Evolutionary conservation across 2,329 filamentous ascomycete genomes (phyloP), one percentile per base, ranked within the genome.

Genomic region (Nemania sp.): DNA sequence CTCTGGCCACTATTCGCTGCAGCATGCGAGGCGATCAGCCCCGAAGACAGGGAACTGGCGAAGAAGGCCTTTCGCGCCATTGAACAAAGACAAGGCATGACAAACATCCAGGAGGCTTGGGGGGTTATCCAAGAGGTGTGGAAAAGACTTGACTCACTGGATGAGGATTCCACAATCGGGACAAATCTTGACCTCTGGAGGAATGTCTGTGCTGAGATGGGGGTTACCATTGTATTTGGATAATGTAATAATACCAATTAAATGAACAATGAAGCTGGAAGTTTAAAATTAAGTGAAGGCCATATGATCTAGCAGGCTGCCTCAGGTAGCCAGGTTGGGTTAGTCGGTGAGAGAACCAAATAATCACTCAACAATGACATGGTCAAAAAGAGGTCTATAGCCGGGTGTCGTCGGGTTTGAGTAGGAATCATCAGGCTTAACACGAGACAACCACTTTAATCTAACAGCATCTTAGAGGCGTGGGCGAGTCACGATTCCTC

Each of bases 1-100:
- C 81, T 91, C 1, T 90, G 88, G 87, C 89, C 89, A 0, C 79
- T 90, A 2, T 91, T 91, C 72, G 87, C 89, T 10, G 86, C 88
- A 1, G 84, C 87, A 1, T 90, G 88, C 73, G 89, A 91, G 75
- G 88, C 88, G 0, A 78, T 81, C 8, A 80, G 76, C 18, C 72
- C 76, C 1, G 80, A 79, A 8, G 88, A 91, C 74, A 80, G 88
- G 18, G 80, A 80, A 5, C 77, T 87, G 20, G 87, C 88, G 3
- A 77, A 81, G 27, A 79, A 80, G 62, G 81, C 86, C 0, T 90
- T 90, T 72, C 75, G 78, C 4, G 85, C 84, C 5, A 81, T 89
- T 8, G 84, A 86, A 66, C 82, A 80, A 61, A 79, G 88, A 20
- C 89, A 90, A 75, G 88, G 89, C 22, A 90, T 90, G 89, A 84